Evolutionary conservation across 306 rosid genomes (phyloP), one percentile per base, ranked within the genome.

Genomic region (Cercis canadensis): DNA sequence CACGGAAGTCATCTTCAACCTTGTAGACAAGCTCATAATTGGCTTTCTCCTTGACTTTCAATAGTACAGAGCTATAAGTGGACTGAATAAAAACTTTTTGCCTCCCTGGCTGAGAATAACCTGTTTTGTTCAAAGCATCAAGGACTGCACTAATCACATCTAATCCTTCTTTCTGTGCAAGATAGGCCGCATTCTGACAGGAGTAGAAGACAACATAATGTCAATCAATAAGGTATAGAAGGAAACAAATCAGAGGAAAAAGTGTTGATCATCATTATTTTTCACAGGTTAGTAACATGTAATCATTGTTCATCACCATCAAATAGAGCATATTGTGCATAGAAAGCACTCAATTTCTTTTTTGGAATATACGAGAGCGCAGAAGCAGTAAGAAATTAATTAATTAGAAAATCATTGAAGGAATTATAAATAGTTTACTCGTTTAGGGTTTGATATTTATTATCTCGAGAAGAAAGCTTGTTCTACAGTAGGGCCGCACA

Each of bases 111-210:
- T 83, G 85, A 77, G 79, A 83, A 69, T 87, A 87, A 63, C 96
- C 89, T 77, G 97, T 85, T 77, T 82, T 82, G 40, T 76, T 80
- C 78, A 95, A 81, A 51, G 86, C 79, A n/a, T 18, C 40, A 7
- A 77, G 62, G 72, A 91, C 93, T 40, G 74, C 78, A 80, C 87
- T 83, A 8, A 69, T 75, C 73, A 95, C 87, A 78, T 83, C 39
- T 64, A 95, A 63, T 36, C 80, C 67, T 69, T 77, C 73, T 17
- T 78, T 39, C 57, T 67, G 64, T 2, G 90, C 93, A 65, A 95
- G 96, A 78, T 91, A 95, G 34, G 89, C 79, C 6, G 99, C 99
- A 78, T 85, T 6, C 99, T 91, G 96, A 77, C 49, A 78, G 68
- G 60, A 69, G 64, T 55, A 50, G 19, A 84, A 54, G 34, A 46